phyloP scores from a whole-genome alignment of 2,329 filamentous ascomycete species.

The Alternaria metachromatica region DNA sequence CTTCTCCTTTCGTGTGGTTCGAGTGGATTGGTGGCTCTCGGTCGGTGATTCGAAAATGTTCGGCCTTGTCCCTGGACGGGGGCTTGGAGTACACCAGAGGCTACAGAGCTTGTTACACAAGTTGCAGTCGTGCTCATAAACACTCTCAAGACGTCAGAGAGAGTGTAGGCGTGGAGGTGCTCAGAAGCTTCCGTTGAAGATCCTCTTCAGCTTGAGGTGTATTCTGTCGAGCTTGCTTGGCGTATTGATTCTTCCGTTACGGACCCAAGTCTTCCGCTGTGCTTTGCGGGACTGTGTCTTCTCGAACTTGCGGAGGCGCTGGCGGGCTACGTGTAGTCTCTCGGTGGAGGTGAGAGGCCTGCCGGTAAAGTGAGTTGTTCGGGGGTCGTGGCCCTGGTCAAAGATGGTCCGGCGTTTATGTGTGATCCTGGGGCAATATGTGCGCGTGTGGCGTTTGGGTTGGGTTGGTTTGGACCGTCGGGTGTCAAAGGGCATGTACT shows the following conservation, averaged over 20 bases:
- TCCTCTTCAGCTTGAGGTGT: constrained; percentile 1
- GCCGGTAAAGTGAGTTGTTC: not conserved
- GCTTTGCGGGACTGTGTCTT: not conserved
- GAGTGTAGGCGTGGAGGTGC: not conserved
- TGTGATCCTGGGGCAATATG: not conserved
- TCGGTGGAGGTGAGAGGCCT: constrained; percentile 3
- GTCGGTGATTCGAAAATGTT: not conserved
- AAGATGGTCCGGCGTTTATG: not conserved
- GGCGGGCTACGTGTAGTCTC: constrained; percentile 10
- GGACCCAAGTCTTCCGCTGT: not conserved
- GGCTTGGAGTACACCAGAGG: not conserved
- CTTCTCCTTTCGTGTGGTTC: not conserved
- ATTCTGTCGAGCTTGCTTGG: not conserved
- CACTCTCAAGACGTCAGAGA: not conserved
- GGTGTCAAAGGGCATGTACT: constrained; percentile 4
- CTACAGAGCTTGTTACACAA: not conserved
- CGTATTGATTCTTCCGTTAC: not conserved
- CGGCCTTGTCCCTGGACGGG: not conserved
- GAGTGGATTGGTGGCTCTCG: not conserved
- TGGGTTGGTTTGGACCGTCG: not conserved
- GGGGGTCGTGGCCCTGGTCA: not conserved
- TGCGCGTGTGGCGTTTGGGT: not conserved
- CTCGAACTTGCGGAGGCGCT: constrained; percentile 13
- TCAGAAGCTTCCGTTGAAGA: not conserved
- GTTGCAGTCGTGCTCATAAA: constrained; percentile 8